These are phyloP conservation scores for Condylostoma magnum DNA, from an alignment of 169 alveolate species.

Conservation along the genomic window DNA sequence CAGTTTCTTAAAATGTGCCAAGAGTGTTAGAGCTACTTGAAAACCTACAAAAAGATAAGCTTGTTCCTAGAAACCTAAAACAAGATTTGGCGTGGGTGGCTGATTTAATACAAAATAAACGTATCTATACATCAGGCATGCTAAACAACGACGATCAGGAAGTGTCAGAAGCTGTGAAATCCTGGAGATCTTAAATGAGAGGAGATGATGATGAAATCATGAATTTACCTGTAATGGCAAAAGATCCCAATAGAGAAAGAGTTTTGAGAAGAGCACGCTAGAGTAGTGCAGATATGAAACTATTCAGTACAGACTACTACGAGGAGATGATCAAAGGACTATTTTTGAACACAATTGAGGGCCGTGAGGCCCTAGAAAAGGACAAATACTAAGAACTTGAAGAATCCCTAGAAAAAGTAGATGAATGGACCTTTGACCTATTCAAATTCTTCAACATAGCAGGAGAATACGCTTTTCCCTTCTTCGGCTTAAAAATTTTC, in stretches of 20 bases:
- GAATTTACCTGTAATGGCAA: neutral
- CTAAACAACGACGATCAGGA: neutral
- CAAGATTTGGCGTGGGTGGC: constrained; percentile 63
- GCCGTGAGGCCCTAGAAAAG: neutral
- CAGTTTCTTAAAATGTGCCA: constrained; percentile 58
- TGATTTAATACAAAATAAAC: constrained; percentile 45
- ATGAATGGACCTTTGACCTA: constrained; percentile 28
- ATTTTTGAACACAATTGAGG: neutral
- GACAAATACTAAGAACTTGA: constrained; percentile 7
- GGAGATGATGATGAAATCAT: constrained; percentile 20
- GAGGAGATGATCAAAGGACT: neutral
- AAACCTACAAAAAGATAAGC: constrained; percentile 41
- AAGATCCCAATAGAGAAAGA: neutral
- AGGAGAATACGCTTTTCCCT: neutral
- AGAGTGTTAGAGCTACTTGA: constrained; percentile 61
- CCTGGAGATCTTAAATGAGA: neutral
- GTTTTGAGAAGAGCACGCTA: constrained; percentile 13
- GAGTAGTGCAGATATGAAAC: constrained; percentile 9
- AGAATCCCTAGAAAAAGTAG: constrained; percentile 23
- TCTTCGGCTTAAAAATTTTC: constrained; percentile 1
- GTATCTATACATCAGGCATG: constrained; percentile 39
- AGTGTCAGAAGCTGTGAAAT: neutral
- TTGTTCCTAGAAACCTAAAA: constrained; percentile 44
- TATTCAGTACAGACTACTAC: neutral
- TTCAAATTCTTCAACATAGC: neutral